Evolutionary conservation across 345 rosid species (phyloP).

Genomic region (Murraya paniculata): DNA sequence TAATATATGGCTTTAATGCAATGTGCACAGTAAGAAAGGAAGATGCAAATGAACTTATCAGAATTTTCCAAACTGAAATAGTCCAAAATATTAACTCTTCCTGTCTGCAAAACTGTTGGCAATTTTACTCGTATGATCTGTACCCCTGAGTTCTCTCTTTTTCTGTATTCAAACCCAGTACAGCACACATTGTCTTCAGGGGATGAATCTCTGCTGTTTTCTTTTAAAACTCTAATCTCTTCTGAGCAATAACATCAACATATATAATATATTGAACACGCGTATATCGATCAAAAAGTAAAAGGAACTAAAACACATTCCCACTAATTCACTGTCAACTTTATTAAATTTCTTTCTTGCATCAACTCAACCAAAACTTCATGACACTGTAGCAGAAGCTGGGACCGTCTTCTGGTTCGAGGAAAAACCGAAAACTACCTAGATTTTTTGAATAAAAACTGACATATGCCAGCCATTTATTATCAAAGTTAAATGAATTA

Average conservation of each 20-base stretch:
- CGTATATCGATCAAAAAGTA: not conserved
- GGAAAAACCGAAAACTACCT: not conserved
- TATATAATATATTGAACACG: not conserved
- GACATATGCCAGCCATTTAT: no score
- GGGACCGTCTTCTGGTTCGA: not conserved
- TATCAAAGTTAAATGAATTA: no score
- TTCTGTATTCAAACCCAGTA: not conserved
- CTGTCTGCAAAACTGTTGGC: conserved; percentile 10
- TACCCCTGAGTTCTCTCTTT: conserved; percentile 13
- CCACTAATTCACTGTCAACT: not conserved
- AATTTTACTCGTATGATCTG: conserved; percentile 23
- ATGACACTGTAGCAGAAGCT: not conserved
- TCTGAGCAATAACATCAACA: not conserved
- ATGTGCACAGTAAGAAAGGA: not conserved
- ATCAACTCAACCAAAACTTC: not conserved
- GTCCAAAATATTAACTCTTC: not conserved
- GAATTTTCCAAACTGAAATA: not conserved
- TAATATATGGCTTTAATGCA: not conserved
- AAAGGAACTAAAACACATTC: not conserved
- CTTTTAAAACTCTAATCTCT: not conserved
- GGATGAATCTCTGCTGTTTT: conserved; percentile 41
- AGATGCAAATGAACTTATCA: not conserved
- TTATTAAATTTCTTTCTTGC: not conserved
- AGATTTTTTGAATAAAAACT: not conserved
- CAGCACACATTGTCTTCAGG: conserved; percentile 27